These are phyloP conservation scores for Leptographium procerum DNA, from an alignment of 2,329 filamentous ascomycete genomes.

Conservation along the genomic window DNA sequence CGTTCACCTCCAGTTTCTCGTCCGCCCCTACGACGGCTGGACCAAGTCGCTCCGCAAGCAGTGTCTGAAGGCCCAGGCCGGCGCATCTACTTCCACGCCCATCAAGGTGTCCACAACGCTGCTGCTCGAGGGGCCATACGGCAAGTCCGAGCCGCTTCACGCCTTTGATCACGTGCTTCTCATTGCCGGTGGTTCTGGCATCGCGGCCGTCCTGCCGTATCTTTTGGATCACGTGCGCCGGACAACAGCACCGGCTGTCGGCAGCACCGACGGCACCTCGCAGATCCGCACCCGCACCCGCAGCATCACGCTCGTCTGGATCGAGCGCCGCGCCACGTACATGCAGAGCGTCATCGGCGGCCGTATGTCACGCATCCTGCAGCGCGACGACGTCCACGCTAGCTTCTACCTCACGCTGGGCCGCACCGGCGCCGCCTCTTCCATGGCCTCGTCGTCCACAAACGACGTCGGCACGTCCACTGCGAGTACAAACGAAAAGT, in stretches of 20 bases:
- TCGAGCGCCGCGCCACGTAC: constrained; percentile 1
- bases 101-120: background rate
- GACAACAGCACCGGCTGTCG: no score
- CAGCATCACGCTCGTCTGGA: constrained; percentile 6
- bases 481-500: background rate
- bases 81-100: background rate
- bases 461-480: background rate
- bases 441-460: background rate
- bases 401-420: background rate
- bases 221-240: constrained; percentile 4
- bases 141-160: constrained; percentile 1
- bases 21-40: constrained; percentile 7
- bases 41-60: constrained; percentile 3
- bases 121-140: constrained; percentile 9
- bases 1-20: constrained; percentile 1
- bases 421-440: background rate
- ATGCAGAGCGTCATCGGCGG: no score
- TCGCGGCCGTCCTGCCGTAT: constrained; percentile 2
- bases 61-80: background rate
- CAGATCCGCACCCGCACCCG: background rate
- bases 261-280: no score
- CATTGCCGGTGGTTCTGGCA: constrained; percentile 6
- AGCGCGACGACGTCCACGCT: background rate
- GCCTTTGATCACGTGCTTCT: constrained; percentile 4
- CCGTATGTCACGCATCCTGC: background rate